Evolutionary conservation across 2,329 filamentous ascomycete species (phyloP).

Genomic region (Microdochium bolleyi): DNA sequence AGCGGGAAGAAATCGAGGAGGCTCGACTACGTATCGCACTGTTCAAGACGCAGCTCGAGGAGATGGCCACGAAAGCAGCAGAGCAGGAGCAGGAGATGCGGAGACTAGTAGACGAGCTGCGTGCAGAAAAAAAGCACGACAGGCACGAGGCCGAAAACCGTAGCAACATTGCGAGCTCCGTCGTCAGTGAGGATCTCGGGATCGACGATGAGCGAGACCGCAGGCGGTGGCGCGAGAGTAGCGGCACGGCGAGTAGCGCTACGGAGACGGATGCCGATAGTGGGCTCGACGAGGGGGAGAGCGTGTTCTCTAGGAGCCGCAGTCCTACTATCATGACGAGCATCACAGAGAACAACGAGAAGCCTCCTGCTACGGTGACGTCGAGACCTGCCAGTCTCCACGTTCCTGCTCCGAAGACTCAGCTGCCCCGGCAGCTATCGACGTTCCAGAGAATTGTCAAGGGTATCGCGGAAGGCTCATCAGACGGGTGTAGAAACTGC

Average conservation of each 20-base stretch:
- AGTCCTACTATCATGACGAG: slow-evolving; percentile 43
- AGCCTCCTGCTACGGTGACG: slow-evolving; percentile 5
- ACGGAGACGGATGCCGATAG: slow-evolving; percentile 46
- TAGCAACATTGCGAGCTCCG: slow-evolving; percentile 27
- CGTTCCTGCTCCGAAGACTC: slow-evolving; percentile 14
- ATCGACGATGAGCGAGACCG: slow-evolving; percentile 41
- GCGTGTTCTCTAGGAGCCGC: slow-evolving; percentile 52
- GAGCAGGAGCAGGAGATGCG: slow-evolving; percentile 46
- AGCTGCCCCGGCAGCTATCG: slow-evolving; percentile 25
- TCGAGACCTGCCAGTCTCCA: slow-evolving; percentile 1
- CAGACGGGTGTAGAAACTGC: slow-evolving; percentile 44
- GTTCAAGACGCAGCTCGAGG: slow-evolving; percentile 52
- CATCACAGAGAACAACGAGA: slow-evolving; percentile 13
- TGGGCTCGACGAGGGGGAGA: slow-evolving; percentile 31
- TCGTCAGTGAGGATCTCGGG: slow-evolving; percentile 43
- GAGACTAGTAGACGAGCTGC: slow-evolving; percentile 40
- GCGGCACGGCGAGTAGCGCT: slow-evolving; percentile 30
- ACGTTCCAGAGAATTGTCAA: slow-evolving; percentile 41
- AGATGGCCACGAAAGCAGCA: slow-evolving; percentile 43
- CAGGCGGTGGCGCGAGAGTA: slow-evolving; percentile 33
- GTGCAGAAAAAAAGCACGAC: slow-evolving; percentile 37
- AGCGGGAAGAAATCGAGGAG: slow-evolving; percentile 48
- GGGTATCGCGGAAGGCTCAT: slow-evolving; percentile 30
- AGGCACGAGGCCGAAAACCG: slow-evolving; percentile 21
- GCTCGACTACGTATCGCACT: slow-evolving; percentile 41